phyloP scores from a whole-genome alignment of 2,329 filamentous ascomycete species.

The Boeremia lycopersici region DNA sequence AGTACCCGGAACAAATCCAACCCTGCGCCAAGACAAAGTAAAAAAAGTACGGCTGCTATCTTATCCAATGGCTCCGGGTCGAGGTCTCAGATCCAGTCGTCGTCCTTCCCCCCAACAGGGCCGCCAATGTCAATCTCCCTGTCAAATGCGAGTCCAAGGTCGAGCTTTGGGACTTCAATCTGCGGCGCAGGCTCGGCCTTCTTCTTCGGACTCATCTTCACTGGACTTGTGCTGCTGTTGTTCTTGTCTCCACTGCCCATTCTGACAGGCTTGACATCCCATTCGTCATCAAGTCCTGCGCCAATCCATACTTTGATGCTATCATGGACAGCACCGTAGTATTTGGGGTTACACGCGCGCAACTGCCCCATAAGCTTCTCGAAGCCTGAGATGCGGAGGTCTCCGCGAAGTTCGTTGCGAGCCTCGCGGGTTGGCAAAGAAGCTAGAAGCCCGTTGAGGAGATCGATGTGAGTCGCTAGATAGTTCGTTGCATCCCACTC shows the following conservation, averaged over 20 bases:
- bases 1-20: not conserved
- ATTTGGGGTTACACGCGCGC: constrained; percentile 95
- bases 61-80: not conserved
- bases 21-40: not conserved
- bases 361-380: constrained; percentile 86
- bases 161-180: constrained; percentile 48
- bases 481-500: constrained; percentile 99
- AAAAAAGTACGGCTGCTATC: not conserved
- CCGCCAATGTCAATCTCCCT: constrained; percentile 33
- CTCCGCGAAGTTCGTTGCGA: constrained; percentile 78
- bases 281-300: constrained; percentile 84
- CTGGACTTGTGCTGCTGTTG: constrained; percentile 38
- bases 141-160: constrained; percentile 41
- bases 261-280: constrained; percentile 81
- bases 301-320: constrained; percentile 88
- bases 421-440: constrained; percentile 72
- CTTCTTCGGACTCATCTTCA: constrained; percentile 52
- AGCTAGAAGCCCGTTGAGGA: constrained; percentile 88
- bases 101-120: constrained; percentile 26
- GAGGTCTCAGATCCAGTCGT: constrained; percentile 42
- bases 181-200: constrained; percentile 44
- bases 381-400: constrained; percentile 83
- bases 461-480: constrained; percentile 86
- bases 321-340: constrained; percentile 91
- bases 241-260: constrained; percentile 63